Percentiles rank a stretch among this genome's conserved stretches.
phyloP scores from a whole-genome alignment of 345 rosid genomes.

The Citrus sp. region DNA sequence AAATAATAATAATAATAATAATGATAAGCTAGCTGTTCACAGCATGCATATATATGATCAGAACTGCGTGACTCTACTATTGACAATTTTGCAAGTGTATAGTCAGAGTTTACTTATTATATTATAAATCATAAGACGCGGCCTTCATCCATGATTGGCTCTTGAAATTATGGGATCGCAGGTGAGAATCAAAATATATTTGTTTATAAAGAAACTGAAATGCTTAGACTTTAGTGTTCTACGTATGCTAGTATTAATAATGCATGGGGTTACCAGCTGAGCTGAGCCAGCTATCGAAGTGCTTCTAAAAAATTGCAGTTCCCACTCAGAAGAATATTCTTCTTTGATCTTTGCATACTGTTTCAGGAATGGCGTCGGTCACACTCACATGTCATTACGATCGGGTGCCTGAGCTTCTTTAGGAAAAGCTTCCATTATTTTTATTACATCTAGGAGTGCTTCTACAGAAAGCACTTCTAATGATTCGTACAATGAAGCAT shows the following conservation, averaged over 20 bases:
- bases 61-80: background rate
- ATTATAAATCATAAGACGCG: background rate
- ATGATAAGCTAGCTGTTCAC: slow-evolving; percentile 1
- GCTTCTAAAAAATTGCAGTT: background rate
- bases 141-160: background rate
- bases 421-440: too few relatives aligned
- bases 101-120: background rate
- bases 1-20: too few relatives aligned
- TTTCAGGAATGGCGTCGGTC: too few relatives aligned
- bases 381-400: too few relatives aligned
- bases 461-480: background rate
- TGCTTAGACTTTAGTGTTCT: too few relatives aligned
- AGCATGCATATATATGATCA: background rate
- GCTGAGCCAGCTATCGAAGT: background rate
- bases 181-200: background rate
- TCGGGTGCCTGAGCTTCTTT: too few relatives aligned
- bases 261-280: background rate
- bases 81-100: background rate
- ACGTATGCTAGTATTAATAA: too few relatives aligned
- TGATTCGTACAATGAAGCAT: too few relatives aligned
- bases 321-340: too few relatives aligned
- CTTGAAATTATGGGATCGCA: background rate
- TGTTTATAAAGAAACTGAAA: background rate
- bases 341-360: too few relatives aligned
- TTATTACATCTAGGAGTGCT: background rate